Evolutionary conservation across 2,329 filamentous ascomycete genomes (phyloP).

Genomic region (Aschersonia sp.): DNA sequence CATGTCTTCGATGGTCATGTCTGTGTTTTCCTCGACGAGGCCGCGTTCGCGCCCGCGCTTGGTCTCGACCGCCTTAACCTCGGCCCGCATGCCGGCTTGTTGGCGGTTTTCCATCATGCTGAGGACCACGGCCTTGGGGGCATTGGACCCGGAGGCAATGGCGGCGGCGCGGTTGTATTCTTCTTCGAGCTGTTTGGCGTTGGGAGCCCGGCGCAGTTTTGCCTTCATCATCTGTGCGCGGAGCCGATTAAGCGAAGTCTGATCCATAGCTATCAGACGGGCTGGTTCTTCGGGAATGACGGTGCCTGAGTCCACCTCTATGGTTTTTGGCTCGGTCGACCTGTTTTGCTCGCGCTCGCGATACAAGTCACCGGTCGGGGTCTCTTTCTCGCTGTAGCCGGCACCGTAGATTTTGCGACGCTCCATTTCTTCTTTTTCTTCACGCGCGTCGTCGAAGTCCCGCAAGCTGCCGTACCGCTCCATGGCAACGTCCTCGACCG

Average conservation of each 20-base stretch:
- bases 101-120: conserved; percentile 82
- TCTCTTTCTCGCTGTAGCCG: conserved; percentile 72
- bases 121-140: conserved; percentile 54
- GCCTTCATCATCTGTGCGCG: conserved; percentile 95
- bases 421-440: conserved; percentile 86
- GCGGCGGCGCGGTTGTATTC: conserved; percentile 70
- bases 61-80: conserved; percentile 65
- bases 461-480: conserved; percentile 70
- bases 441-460: conserved; percentile 81
- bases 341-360: conserved; percentile 47
- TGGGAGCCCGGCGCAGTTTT: conserved; percentile 63
- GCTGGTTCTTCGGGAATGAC: conserved; percentile 38
- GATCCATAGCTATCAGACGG: conserved; percentile 39
- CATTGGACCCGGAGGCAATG: conserved; percentile 36
- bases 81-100: conserved; percentile 57
- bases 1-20: conserved; percentile 97
- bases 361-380: conserved; percentile 76
- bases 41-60: conserved; percentile 77
- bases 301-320: conserved; percentile 26
- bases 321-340: conserved; percentile 31
- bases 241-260: conserved; percentile 72
- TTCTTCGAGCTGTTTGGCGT: conserved; percentile 62
- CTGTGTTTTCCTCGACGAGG: conserved; percentile 75
- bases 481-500: conserved; percentile 67
- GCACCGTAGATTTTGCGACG: conserved; percentile 69